Conservation (phyloP, 805 yeast species). For the Candida dendrica region DNA sequence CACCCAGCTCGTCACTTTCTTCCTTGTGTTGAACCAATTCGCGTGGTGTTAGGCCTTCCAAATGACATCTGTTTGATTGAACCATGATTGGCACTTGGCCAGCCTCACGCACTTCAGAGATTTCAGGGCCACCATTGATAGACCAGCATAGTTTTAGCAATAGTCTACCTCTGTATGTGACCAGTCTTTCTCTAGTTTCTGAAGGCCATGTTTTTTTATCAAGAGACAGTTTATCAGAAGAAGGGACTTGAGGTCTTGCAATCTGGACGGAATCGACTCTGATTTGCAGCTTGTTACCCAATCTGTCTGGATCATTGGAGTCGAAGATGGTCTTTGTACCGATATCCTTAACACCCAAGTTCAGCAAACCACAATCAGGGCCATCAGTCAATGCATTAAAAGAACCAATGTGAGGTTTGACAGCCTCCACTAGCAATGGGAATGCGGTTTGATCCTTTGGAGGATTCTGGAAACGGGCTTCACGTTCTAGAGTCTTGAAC, state of each 20-base stretch:
- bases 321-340: constrained; percentile 85
- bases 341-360: constrained; percentile 80
- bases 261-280: constrained; percentile 88
- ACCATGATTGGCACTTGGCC: constrained; percentile 92
- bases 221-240: constrained; percentile 63
- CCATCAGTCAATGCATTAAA: constrained; percentile 94
- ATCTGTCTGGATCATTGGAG: constrained; percentile 54
- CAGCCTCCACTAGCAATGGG: constrained; percentile 83
- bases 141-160: constrained; percentile 76
- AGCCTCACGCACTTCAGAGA: constrained; percentile 77
- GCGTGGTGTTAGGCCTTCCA: constrained; percentile 74
- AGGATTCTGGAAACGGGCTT: constrained; percentile 77
- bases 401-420: constrained; percentile 91
- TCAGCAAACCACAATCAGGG: constrained; percentile 75
- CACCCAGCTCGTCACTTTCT: constrained; percentile 94
- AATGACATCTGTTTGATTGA: constrained; percentile 84
- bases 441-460: constrained; percentile 79
- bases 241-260: constrained; percentile 73
- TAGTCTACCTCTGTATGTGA: constrained; percentile 72
- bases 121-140: constrained; percentile 82
- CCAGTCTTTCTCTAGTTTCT: constrained; percentile 85
- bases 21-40: constrained; percentile 74
- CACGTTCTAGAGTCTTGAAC: constrained; percentile 76
- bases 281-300: constrained; percentile 80
- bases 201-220: constrained; percentile 78